A percentile compares a stretch with the other conserved stretches of the same genome.
These are phyloP conservation scores for Acer campestre DNA, from an alignment of 345 rosid species.

Conservation along the genomic window DNA sequence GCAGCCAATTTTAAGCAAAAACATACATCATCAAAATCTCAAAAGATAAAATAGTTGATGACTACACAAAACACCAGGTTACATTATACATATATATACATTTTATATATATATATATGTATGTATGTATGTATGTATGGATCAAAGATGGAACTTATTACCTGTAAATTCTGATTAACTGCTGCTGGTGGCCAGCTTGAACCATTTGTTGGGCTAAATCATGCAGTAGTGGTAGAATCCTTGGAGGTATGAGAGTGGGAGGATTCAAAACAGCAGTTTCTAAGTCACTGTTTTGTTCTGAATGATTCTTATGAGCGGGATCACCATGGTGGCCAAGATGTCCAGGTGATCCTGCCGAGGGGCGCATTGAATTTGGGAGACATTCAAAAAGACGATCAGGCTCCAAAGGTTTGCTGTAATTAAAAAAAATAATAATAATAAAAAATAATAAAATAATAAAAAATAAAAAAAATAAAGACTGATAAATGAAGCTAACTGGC, in stretches of 20 bases:
- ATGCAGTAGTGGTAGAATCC: conserved; percentile 86
- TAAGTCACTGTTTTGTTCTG: conserved; percentile 50
- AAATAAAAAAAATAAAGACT: conserved; percentile 12
- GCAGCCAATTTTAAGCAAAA: conserved; percentile 1
- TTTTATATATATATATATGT: not conserved
- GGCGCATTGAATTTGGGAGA: conserved; percentile 90
- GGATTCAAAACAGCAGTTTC: conserved; percentile 73
- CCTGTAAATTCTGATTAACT: conserved; percentile 74
- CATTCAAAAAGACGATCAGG: conserved; percentile 96
- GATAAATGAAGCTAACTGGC: conserved; percentile 18
- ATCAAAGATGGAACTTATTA: conserved; percentile 30
- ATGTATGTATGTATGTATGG: not conserved
- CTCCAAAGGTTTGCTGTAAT: conserved; percentile 87
- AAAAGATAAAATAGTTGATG: not conserved
- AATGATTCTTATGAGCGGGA: conserved; percentile 45
- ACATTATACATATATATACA: not conserved
- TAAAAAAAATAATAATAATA: conserved; percentile 15
- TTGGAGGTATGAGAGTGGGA: conserved; percentile 84
- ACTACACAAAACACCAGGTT: conserved; percentile 3
- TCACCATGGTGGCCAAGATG: conserved; percentile 47
- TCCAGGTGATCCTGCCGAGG: conserved; percentile 66
- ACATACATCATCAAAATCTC: not conserved
- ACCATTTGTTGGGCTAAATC: conserved; percentile 92
- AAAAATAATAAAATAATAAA: too few relatives aligned
- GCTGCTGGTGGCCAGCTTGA: conserved; percentile 87